Base-by-base conservation (phyloP, 305 asterid species). In the Plantago coronopus region DNA sequence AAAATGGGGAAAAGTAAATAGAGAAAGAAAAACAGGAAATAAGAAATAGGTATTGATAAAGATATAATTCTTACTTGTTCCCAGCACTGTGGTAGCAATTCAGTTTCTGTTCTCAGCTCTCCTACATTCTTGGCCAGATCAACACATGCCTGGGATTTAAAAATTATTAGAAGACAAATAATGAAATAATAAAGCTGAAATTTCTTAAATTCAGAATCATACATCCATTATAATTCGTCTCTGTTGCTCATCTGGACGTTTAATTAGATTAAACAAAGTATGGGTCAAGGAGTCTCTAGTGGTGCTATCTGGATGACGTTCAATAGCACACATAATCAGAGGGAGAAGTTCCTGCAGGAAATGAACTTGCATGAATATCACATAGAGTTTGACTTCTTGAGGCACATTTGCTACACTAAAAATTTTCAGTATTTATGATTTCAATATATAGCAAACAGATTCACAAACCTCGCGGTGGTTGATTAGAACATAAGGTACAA, bases 201-300 rank as follows among this genome's bases (percentile, higher is more conserved):
- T 48, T 60, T 55, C 75, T 54, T 62, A 20, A 53, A 55, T 23
- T 66, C 64, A 31, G 73, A 76, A 67, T 68, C 95, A 78, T 82
- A 94, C 99, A 80, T 85, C 96, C 99, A 94, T 94, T 76, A 89
- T 89, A 72, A 94, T 82, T 43, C 85, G 83, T 69, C 99, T 85
- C 79, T 94, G 99, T 76, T 82, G 84, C 81, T 89, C 99, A 86
- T 94, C 99, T n/a, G 99, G 99, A 45, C 99, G 99, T 79, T 94
- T 94, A 79, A 94, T 94, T 72, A 94, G 79, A 83, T 89, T 94
- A 80, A 94, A 94, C 63, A 94, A 81, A 58, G 99, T 94, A 78
- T 94, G 99, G 73, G 99, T 94, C 87, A 94, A 76, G 72, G 97
- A 94, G 76, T 94, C 99, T 46, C 99, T 85, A 15, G 86, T 89